Evolutionary conservation across 2,329 filamentous ascomycete genomes (phyloP).

Genomic region (Aspergillus pseudoviridinutans): DNA sequence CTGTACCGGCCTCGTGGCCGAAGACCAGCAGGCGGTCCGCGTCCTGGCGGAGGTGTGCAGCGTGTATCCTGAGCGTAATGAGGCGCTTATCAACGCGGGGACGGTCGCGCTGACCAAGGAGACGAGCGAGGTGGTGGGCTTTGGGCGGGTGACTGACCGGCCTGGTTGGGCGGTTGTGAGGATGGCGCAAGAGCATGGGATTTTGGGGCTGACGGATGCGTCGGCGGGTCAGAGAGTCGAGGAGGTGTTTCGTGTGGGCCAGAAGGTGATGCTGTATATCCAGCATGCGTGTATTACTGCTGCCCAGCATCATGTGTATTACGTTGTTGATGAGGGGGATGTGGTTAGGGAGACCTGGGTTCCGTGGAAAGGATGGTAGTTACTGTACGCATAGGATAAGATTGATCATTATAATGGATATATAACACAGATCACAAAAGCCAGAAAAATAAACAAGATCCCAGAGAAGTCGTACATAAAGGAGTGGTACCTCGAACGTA

Average conservation of each 20-base stretch:
- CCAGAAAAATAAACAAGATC: background rate
- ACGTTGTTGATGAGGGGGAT: conserved; percentile 58
- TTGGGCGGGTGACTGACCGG: conserved; percentile 63
- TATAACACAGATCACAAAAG: background rate
- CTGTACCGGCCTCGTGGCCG: conserved; percentile 56
- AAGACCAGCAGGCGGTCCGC: conserved; percentile 30
- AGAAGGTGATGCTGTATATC: conserved; percentile 68
- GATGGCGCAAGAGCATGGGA: conserved; percentile 74
- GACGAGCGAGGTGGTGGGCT: conserved; percentile 64
- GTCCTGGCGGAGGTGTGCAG: conserved; percentile 67
- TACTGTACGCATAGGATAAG: background rate
- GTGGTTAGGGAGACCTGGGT: conserved; percentile 23
- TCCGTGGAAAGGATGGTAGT: conserved; percentile 25
- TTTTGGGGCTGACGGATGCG: conserved; percentile 54
- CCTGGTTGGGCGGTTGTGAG: conserved; percentile 62
- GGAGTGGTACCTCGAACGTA: background rate
- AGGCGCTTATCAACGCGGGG: conserved; percentile 68
- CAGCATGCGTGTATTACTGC: conserved; percentile 78
- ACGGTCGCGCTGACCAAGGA: conserved; percentile 67
- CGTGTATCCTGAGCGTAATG: conserved; percentile 57
- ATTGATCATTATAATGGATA: background rate
- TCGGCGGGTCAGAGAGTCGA: conserved; percentile 36
- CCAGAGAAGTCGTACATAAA: background rate
- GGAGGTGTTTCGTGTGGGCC: conserved; percentile 54
- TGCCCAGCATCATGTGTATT: conserved; percentile 65